Percentiles rank a stretch among this genome's conserved stretches.
These are phyloP conservation scores for Triticum aestivum DNA, from an alignment of 176 grass and related monocot species.

Conservation along the genomic window DNA sequence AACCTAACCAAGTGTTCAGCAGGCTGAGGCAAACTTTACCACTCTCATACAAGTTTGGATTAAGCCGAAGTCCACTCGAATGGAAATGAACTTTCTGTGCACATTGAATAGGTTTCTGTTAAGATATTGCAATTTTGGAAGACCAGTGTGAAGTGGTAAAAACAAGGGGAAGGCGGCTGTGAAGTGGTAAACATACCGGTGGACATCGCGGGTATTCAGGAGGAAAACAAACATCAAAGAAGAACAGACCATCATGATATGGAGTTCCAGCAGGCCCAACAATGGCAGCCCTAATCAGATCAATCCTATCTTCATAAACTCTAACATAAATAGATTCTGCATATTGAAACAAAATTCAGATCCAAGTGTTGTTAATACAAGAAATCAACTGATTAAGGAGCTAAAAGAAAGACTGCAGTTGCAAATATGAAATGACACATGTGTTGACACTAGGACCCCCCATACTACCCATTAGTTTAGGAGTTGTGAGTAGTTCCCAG, in stretches of 20 bases:
- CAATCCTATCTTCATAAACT: slow-evolving; percentile 68
- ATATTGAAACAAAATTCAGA: slow-evolving; percentile 28
- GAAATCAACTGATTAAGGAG: slow-evolving; percentile 7
- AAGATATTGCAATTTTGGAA: neutral
- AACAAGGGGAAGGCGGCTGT: neutral
- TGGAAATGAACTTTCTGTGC: slow-evolving; percentile 71
- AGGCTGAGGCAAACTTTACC: slow-evolving; percentile 85
- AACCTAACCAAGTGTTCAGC: slow-evolving; percentile 72
- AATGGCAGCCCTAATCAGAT: slow-evolving; percentile 67
- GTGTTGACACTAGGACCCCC: neutral
- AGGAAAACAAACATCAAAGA: slow-evolving; percentile 77
- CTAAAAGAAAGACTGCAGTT: neutral
- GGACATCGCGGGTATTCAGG: slow-evolving; percentile 44
- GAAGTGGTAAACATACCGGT: slow-evolving; percentile 43
- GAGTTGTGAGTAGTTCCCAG: neutral
- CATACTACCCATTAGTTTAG: neutral
- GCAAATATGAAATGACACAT: neutral
- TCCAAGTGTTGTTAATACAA: slow-evolving; percentile 7
- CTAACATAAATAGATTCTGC: slow-evolving; percentile 62
- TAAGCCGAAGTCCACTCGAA: slow-evolving; percentile 64
- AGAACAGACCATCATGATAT: slow-evolving; percentile 77
- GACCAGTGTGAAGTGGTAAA: neutral
- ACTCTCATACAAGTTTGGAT: slow-evolving; percentile 69
- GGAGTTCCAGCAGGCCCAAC: slow-evolving; percentile 72
- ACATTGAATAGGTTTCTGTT: neutral